Evolutionary conservation across 257 asterid genomes (phyloP).

Genomic region (Phtheirospermum japonicum): DNA sequence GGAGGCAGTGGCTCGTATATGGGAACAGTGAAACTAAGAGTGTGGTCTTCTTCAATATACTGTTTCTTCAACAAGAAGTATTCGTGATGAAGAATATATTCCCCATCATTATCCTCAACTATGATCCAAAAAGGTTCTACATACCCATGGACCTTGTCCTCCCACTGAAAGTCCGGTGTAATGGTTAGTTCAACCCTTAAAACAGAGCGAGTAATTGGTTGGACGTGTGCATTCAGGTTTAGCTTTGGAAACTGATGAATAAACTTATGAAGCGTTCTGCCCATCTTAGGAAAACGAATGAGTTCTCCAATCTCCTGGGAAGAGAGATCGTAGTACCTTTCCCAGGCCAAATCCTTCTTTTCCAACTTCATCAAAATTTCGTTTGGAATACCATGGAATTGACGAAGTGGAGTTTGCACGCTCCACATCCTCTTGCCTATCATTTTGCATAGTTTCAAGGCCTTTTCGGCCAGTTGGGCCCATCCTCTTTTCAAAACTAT

Average conservation of each 20-base stretch:
- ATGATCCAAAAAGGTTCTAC: slow-evolving; percentile 58
- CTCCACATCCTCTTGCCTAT: slow-evolving; percentile 63
- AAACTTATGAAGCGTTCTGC: slow-evolving; percentile 51
- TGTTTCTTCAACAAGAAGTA: slow-evolving; percentile 29
- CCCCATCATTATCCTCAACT: slow-evolving; percentile 45
- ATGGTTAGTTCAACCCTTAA: slow-evolving; percentile 27
- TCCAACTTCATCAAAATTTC: slow-evolving; percentile 56
- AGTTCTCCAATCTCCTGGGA: slow-evolving; percentile 64
- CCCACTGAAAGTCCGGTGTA: slow-evolving; percentile 56
- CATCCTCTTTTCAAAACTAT: slow-evolving; percentile 60
- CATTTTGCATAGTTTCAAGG: slow-evolving; percentile 58
- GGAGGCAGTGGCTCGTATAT: slow-evolving; percentile 28
- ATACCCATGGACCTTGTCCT: slow-evolving; percentile 11
- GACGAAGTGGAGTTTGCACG: slow-evolving; percentile 66
- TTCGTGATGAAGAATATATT: slow-evolving; percentile 34
- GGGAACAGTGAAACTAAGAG: slow-evolving; percentile 52
- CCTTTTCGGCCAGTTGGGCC: slow-evolving; percentile 65
- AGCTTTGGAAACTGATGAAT: slow-evolving; percentile 21
- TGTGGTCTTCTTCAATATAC: slow-evolving; percentile 23
- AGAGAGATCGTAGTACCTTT: slow-evolving; percentile 56
- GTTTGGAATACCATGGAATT: slow-evolving; percentile 54
- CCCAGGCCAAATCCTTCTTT: slow-evolving; percentile 68
- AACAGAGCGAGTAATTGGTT: slow-evolving; percentile 46
- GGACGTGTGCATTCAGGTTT: slow-evolving; percentile 33
- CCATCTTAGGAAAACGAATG: slow-evolving; percentile 51